Evolutionary conservation across 805 yeast species (phyloP), one percentile per base, ranked within the genome.

Genomic region (Ogataea chonburiensis): DNA sequence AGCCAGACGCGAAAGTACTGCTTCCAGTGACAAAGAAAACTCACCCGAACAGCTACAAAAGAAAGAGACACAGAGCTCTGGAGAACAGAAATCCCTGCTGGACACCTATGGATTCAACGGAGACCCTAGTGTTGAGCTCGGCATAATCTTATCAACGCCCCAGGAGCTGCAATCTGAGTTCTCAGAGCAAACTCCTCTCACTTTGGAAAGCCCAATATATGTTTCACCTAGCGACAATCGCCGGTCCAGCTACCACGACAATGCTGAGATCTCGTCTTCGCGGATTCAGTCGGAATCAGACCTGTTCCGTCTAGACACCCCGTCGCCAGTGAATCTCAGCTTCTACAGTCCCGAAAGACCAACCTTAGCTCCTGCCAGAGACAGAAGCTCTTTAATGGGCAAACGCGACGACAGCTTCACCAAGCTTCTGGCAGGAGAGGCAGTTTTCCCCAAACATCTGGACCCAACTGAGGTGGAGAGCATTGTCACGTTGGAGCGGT

Each of bases 381-480:
- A 24, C 18, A n/a, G 10, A 11, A 18, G 20, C 34, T 36, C 22
- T 14, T 17, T 28, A 17, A 20, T 17, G 9, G 25, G 17, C 19
- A 34, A 28, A 12, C 13, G 28, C 5, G 38, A 34, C n/a, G 27
- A 34, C n/a, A 38, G 42, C 22, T 46, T 58, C 18, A 39, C 38
- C 26, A 56, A 38, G 17, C 37, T 61, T 7, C 68, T 66, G 40
- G 57, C 63, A 5, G 79, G 81, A 17, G 81, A 82, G 38, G 75
- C 79, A 0, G 57, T 84, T 17, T 85, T 85, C 56, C 94, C 94
- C 0, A 83, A 79, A 53, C 73, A 77, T 3, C 63, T 85, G 20
- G 80, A 71, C 39, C 67, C 74, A 0, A 75, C 72, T 34, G 94
- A 85, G 52, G 84, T 85, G 8, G 85, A 81, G 46, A 79, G 85